phyloP scores from a whole-genome alignment of 495 filamentous ascomycete species.

The Cairneyella variabilis region DNA sequence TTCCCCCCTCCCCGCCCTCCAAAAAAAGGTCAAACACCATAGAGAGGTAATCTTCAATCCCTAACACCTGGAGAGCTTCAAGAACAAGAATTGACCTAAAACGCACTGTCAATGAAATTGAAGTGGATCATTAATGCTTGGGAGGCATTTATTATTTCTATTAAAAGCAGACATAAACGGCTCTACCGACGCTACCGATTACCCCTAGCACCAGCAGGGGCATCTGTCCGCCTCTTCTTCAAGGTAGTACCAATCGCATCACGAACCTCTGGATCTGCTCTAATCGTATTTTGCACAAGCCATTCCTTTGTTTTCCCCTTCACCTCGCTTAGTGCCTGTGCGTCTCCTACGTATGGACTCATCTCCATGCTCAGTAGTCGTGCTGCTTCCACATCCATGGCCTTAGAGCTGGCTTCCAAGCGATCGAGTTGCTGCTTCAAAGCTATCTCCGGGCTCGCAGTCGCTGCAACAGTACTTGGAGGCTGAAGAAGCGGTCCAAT shows the following conservation, averaged over 20 bases:
- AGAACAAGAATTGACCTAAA: no score
- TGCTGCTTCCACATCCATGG: constrained; percentile 61
- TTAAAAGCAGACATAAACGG: background rate
- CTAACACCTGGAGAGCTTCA: no score
- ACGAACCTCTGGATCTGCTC: constrained; percentile 69
- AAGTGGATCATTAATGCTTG: no score
- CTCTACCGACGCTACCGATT: constrained; percentile 32
- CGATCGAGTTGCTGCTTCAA: constrained; percentile 49
- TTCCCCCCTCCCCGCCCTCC: no score
- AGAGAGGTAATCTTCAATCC: no score
- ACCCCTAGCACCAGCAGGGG: constrained; percentile 51
- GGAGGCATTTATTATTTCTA: no score
- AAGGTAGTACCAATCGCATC: constrained; percentile 64
- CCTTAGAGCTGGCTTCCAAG: constrained; percentile 48
- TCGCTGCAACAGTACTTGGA: constrained; percentile 16
- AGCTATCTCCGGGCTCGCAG: constrained; percentile 24
- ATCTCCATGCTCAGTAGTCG: constrained; percentile 72
- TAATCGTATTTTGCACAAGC: constrained; percentile 70
- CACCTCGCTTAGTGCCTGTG: constrained; percentile 52
- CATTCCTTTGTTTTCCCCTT: constrained; percentile 70
- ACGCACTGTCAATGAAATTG: no score
- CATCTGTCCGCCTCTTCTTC: constrained; percentile 52
- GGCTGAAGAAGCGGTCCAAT: constrained; percentile 59
- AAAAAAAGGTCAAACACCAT: no score
- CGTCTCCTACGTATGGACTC: constrained; percentile 76